Evolutionary conservation across 805 yeast genomes (phyloP).

Genomic region (Teunomyces tritomae): DNA sequence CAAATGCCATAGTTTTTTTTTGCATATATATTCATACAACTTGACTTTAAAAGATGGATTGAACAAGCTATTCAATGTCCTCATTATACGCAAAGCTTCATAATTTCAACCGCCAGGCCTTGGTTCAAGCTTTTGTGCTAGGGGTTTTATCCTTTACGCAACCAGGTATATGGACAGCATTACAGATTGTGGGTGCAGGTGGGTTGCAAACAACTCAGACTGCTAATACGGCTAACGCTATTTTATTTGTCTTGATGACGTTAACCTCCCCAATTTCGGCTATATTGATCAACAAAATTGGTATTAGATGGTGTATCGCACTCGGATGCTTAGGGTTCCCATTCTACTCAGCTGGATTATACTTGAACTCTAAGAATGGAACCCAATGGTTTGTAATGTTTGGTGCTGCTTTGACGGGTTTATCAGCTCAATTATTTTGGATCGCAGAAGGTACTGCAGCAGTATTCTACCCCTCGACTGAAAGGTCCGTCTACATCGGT

Average conservation of each 20-base stretch:
- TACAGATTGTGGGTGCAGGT: constrained; percentile 2
- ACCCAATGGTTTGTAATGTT: constrained; percentile 3
- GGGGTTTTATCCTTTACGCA: constrained; percentile 1
- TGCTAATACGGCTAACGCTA: not conserved
- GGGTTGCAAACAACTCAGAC: constrained; percentile 2
- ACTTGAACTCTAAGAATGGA: constrained; percentile 1
- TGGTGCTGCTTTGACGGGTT: constrained; percentile 1
- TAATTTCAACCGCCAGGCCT: constrained; percentile 1
- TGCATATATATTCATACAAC: not conserved
- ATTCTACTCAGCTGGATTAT: constrained; percentile 1
- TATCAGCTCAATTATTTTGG: constrained; percentile 1
- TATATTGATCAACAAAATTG: constrained; percentile 2
- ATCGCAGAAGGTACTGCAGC: constrained; percentile 2
- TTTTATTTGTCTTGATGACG: constrained; percentile 1
- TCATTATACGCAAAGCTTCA: constrained; percentile 1
- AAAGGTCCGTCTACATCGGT: constrained; percentile 1
- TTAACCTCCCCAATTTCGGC: constrained; percentile 1
- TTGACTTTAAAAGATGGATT: not conserved
- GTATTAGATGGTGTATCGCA: constrained; percentile 1
- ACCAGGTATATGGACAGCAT: constrained; percentile 1
- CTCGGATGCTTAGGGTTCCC: constrained; percentile 1
- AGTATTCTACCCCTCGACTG: not conserved
- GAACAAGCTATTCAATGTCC: not conserved
- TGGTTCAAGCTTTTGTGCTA: constrained; percentile 1
- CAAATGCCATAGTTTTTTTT: constrained; percentile 3